These are phyloP conservation scores for Onygenales sp. DNA, from an alignment of 2,329 filamentous ascomycete genomes.

Conservation along the genomic window DNA sequence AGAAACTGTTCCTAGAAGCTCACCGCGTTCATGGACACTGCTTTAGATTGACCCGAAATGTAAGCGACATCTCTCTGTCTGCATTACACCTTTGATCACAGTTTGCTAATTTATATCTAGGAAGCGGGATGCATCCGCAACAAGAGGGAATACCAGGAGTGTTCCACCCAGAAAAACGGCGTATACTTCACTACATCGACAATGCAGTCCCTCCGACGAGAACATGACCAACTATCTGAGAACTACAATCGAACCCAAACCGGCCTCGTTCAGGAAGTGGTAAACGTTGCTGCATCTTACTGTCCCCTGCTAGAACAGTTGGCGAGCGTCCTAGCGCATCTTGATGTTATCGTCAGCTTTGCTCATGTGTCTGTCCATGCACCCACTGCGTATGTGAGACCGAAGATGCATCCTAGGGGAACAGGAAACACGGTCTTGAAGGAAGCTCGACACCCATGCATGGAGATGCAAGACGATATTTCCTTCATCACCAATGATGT, in stretches of 20 bases:
- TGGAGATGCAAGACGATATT: slow-evolving; percentile 98
- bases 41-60: slow-evolving; percentile 76
- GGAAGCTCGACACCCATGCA: slow-evolving; percentile 90
- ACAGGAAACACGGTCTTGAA: slow-evolving; percentile 81
- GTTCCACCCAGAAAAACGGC: slow-evolving; percentile 96
- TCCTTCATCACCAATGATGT: slow-evolving; percentile 99
- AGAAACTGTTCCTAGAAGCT: slow-evolving; percentile 96
- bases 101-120: slow-evolving; percentile 3
- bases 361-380: slow-evolving; percentile 91
- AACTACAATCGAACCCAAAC: slow-evolving; percentile 94
- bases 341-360: slow-evolving; percentile 91
- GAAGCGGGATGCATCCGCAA: slow-evolving; percentile 92
- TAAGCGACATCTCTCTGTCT: slow-evolving; percentile 2
- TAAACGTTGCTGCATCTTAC: slow-evolving; percentile 87
- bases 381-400: slow-evolving; percentile 81
- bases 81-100: neutral
- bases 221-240: slow-evolving; percentile 86
- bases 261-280: slow-evolving; percentile 84
- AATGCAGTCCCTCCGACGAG: slow-evolving; percentile 70
- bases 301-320: slow-evolving; percentile 84
- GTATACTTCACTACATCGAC: slow-evolving; percentile 92
- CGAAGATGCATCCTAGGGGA: slow-evolving; percentile 80
- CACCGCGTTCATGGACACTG: slow-evolving; percentile 96
- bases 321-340: slow-evolving; percentile 77
- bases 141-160: slow-evolving; percentile 82